phyloP scores from a whole-genome alignment of 495 filamentous ascomycete species.

The Talaromyces trachyspermus region DNA sequence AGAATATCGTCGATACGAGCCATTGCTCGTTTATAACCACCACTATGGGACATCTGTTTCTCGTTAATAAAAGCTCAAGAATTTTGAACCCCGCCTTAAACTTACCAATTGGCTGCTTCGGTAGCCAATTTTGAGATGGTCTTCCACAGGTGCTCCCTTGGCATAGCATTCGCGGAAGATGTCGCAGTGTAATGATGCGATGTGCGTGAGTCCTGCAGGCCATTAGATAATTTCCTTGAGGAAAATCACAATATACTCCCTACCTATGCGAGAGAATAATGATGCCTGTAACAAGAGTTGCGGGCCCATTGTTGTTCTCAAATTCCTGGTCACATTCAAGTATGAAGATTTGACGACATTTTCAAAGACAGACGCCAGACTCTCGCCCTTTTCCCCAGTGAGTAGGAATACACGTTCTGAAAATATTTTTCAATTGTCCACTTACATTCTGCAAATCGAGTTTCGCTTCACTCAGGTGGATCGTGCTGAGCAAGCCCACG shows the following conservation, averaged over 20 bases:
- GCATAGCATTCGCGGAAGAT: slow-evolving; percentile 71
- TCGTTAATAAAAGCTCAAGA: slow-evolving; percentile 11
- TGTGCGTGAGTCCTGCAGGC: slow-evolving; percentile 43
- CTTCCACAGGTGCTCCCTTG: slow-evolving; percentile 59
- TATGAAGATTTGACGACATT: slow-evolving; percentile 74
- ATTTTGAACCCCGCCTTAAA: neutral
- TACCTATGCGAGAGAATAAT: slow-evolving; percentile 71
- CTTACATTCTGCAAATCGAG: slow-evolving; percentile 19
- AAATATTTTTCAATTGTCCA: neutral
- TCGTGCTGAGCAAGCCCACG: slow-evolving; percentile 82
- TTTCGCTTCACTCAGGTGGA: slow-evolving; percentile 72
- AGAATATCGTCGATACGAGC: slow-evolving; percentile 59
- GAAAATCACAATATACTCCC: slow-evolving; percentile 7
- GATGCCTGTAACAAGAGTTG: slow-evolving; percentile 65
- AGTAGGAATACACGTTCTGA: neutral
- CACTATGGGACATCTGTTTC: slow-evolving; percentile 48
- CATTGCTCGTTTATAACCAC: slow-evolving; percentile 66
- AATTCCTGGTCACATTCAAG: slow-evolving; percentile 67
- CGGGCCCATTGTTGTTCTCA: slow-evolving; percentile 62
- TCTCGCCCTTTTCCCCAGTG: slow-evolving; percentile 58
- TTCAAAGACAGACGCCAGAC: slow-evolving; percentile 67
- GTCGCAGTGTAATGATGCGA: slow-evolving; percentile 64
- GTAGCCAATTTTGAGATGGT: slow-evolving; percentile 63
- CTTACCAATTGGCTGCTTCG: slow-evolving; percentile 49
- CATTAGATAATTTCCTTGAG: slow-evolving; percentile 14